Percentiles rank a stretch among this genome's conserved stretches.
These are phyloP conservation scores for Monosporozyma siamensis DNA, from an alignment of 805 yeast species.

Conservation along the genomic window DNA sequence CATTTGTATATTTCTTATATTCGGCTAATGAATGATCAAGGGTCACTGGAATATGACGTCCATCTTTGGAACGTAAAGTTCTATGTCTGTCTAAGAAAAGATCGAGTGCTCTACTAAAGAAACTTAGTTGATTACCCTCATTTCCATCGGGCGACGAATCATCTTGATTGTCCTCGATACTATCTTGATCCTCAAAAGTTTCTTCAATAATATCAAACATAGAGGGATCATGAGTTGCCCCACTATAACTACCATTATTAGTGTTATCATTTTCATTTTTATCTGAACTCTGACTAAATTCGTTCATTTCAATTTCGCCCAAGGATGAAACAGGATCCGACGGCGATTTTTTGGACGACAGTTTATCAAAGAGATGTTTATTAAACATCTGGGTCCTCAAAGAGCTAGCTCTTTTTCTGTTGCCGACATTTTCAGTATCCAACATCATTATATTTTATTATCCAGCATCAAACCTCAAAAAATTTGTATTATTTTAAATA, in stretches of 20 bases:
- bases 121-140: conserved; percentile 5
- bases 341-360: conserved; percentile 5
- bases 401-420: conserved; percentile 25
- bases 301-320: conserved; percentile 2
- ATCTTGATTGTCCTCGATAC: conserved; percentile 3
- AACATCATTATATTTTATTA: background rate
- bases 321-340: conserved; percentile 3
- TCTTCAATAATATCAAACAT: conserved; percentile 1
- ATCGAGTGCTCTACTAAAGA: conserved; percentile 13
- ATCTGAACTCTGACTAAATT: background rate
- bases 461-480: background rate
- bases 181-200: background rate
- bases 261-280: background rate
- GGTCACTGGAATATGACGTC: conserved; percentile 66
- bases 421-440: conserved; percentile 5
- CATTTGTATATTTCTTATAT: conserved; percentile 13
- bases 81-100: conserved; percentile 38
- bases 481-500: no score
- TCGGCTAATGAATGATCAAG: conserved; percentile 31
- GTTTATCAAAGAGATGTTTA: conserved; percentile 24
- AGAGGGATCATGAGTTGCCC: background rate
- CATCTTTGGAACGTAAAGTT: conserved; percentile 49
- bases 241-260: background rate
- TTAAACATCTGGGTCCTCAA: conserved; percentile 30
- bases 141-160: conserved; percentile 7